phyloP scores from a whole-genome alignment of 2,329 filamentous ascomycete genomes.

The Conoideocrella luteorostrata region DNA sequence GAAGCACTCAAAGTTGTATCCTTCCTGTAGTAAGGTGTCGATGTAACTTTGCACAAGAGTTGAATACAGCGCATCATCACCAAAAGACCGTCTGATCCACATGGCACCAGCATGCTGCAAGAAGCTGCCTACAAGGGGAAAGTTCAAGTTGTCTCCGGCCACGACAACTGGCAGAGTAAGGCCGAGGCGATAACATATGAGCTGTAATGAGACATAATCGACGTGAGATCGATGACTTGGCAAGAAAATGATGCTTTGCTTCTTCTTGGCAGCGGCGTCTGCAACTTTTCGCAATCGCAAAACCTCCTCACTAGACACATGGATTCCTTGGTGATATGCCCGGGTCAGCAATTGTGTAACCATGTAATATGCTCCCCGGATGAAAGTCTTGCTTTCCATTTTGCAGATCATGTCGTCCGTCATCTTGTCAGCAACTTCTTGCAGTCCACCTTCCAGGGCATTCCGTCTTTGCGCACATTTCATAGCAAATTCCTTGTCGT shows the following conservation, averaged over 20 bases:
- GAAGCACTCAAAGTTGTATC: conserved; percentile 95
- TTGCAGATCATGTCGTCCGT: conserved; percentile 98
- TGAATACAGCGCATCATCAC: conserved; percentile 82
- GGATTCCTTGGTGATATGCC: conserved; percentile 94
- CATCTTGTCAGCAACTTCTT: conserved; percentile 77
- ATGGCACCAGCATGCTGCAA: conserved; percentile 94
- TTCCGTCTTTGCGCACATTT: conserved; percentile 49
- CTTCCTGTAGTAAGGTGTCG: conserved; percentile 81
- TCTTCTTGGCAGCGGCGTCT: conserved; percentile 73
- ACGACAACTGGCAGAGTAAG: conserved; percentile 86
- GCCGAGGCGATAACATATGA: conserved; percentile 92
- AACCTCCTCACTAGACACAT: conserved; percentile 93
- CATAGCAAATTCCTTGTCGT: conserved; percentile 45
- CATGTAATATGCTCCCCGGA: conserved; percentile 86
- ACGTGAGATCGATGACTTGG: conserved; percentile 93
- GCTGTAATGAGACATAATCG: conserved; percentile 89
- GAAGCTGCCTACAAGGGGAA: conserved; percentile 83
- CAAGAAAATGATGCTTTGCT: conserved; percentile 92
- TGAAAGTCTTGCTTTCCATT: conserved; percentile 91
- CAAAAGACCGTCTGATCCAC: conserved; percentile 92
- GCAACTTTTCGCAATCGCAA: conserved; percentile 75
- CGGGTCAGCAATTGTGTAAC: conserved; percentile 81
- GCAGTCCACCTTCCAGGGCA: conserved; percentile 66
- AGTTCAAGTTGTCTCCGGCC: conserved; percentile 92
- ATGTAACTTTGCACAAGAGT: conserved; percentile 96